Conservation (phyloP, 148 eudicot species). For the Persicaria tinctoria region DNA sequence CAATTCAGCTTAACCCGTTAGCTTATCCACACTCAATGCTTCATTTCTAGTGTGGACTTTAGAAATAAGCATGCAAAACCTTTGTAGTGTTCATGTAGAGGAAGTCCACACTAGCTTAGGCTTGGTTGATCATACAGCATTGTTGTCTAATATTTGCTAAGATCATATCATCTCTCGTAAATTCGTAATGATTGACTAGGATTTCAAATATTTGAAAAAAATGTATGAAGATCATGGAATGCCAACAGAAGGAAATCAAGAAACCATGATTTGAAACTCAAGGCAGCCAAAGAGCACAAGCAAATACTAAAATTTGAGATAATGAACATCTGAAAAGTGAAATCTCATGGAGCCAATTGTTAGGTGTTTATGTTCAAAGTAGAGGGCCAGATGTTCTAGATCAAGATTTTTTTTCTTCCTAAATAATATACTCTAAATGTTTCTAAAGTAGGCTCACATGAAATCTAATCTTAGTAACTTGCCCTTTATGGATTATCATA, state of each 20-base stretch:
- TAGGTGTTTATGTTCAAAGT: background rate
- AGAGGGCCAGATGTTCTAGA: background rate
- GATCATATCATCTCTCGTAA: background rate
- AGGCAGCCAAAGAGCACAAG: background rate
- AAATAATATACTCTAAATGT: conserved; percentile 6
- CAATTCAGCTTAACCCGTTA: background rate
- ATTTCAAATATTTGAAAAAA: background rate
- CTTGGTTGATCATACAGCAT: background rate
- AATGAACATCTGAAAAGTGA: background rate
- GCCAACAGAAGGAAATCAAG: background rate
- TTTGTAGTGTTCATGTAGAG: background rate
- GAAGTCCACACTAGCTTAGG: background rate
- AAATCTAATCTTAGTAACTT: conserved; percentile 30
- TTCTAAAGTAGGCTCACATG: conserved; percentile 33
- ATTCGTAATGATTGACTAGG: too few relatives aligned
- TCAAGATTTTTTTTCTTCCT: background rate
- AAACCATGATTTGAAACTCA: background rate
- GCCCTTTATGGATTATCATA: conserved; percentile 19
- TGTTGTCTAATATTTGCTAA: background rate
- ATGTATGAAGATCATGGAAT: background rate
- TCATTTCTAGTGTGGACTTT: background rate
- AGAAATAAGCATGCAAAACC: background rate
- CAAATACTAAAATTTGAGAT: background rate
- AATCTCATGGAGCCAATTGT: background rate
- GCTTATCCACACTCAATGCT: background rate